Percentiles rank a stretch among this genome's conserved stretches.
Evolutionary conservation across 176 grass and related monocot genomes (phyloP).

Genomic region (Triticum urartu): DNA sequence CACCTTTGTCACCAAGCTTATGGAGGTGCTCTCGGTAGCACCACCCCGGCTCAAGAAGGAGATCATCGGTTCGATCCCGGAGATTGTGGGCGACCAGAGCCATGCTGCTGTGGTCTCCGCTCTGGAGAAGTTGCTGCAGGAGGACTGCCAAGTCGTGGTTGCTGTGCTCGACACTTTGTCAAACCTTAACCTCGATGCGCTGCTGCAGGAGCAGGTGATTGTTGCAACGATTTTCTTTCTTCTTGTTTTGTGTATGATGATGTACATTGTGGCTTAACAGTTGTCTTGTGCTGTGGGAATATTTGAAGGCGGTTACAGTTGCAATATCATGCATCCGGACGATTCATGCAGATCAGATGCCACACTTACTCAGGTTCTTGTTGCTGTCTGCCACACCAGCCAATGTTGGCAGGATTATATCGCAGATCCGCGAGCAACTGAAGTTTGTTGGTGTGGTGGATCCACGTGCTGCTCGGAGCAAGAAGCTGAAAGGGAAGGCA

Average conservation of each 20-base stretch:
- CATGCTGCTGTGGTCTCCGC: conserved; percentile 54
- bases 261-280: conserved; percentile 11
- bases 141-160: conserved; percentile 77
- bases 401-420: conserved; percentile 78
- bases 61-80: conserved; percentile 85
- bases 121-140: conserved; percentile 64
- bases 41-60: conserved; percentile 81
- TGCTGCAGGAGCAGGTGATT: conserved; percentile 78
- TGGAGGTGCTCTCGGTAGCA: conserved; percentile 86
- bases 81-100: conserved; percentile 81
- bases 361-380: conserved; percentile 85
- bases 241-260: conserved; percentile 14
- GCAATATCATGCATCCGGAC: conserved; percentile 93
- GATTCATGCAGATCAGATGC: conserved; percentile 64
- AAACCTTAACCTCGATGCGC: conserved; percentile 66
- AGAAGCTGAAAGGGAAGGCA: conserved; percentile 86
- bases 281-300: conserved; percentile 24
- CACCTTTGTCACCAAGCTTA: conserved; percentile 56
- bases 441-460: conserved; percentile 68
- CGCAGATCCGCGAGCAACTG: conserved; percentile 77
- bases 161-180: conserved; percentile 78
- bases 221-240: not conserved
- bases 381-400: conserved; percentile 63
- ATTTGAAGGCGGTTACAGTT: conserved; percentile 72
- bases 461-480: conserved; percentile 52